Evolutionary conservation across 1,139 yeast species (phyloP), one percentile per base, ranked within the genome.

Genomic region (Meyerozyma athensensis): DNA sequence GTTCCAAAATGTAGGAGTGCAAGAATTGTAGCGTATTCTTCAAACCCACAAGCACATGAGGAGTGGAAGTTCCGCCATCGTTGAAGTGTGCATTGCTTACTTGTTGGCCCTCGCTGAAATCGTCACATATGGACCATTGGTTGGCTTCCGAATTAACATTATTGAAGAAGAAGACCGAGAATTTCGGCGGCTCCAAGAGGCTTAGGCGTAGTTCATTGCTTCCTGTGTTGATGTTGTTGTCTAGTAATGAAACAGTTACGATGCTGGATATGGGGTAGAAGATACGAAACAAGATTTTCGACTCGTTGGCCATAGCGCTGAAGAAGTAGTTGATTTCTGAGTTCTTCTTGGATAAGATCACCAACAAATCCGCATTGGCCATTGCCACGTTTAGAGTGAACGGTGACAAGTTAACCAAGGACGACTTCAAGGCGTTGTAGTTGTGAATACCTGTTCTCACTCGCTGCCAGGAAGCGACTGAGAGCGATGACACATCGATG

Each of bases 51-150:
- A 56, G 65, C 42, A 68, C 74, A 51, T 78, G 84, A 2, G 82
- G 81, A 6, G 69, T 64, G 16, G 65, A 57, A 8, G 64, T 56
- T 3, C 77, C 78, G 3, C 72, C 73, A 22, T 72, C 85, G 12
- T 79, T 79, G 33, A 67, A 61, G 51, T 66, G 77, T 0, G 92
- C 90, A 43, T 68, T 73, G 41, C 78, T 77, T 9, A 84, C 92
- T 54, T 84, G 90, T 50, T 81, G 87, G 18, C 86, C 89, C 49
- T 83, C 92, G 42, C 86, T 79, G 49, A 84, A 84, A 58, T 84
- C 94, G 43, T 83, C 92, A 58, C 92, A 83, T 19, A 82, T 79
- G 2, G 85, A 79, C 94, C 94, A 84, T 51, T 81, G 87, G 54
- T 83, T 82, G 28, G 74, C 60, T 44, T 68, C 65, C 33, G 74